These are phyloP conservation scores for Eimeria falciformis DNA, from an alignment of 169 alveolate genomes.

Conservation along the genomic window DNA sequence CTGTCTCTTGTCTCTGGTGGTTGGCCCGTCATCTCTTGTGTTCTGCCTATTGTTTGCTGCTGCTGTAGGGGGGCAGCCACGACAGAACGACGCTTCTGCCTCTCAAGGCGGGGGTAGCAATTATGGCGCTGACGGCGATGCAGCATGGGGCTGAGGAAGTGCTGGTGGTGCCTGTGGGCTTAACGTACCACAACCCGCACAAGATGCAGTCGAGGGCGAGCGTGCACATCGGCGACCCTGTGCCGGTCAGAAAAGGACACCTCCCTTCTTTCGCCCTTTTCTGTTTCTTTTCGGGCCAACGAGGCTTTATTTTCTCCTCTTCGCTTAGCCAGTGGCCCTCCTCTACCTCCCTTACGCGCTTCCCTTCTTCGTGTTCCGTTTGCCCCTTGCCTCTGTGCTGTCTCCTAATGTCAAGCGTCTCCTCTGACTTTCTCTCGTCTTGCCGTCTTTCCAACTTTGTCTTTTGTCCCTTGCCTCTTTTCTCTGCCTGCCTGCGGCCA, in stretches of 20 bases:
- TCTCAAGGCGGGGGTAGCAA: constrained; percentile 95
- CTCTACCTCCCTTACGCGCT: not conserved
- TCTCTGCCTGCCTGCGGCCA: not conserved
- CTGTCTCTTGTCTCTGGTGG: not conserved
- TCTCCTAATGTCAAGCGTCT: too few relatives aligned
- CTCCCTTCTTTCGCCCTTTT: not conserved
- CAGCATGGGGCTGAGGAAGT: constrained; percentile 94
- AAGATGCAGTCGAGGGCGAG: constrained; percentile 90
- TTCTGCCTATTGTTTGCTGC: too few relatives aligned
- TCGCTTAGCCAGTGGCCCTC: not conserved
- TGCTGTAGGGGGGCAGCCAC: constrained; percentile 94
- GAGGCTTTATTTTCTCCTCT: not conserved
- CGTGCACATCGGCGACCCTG: constrained; percentile 89
- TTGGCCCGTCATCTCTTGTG: not conserved
- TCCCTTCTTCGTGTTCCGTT: not conserved
- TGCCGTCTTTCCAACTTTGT: not conserved
- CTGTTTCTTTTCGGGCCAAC: not conserved
- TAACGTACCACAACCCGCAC: constrained; percentile 88
- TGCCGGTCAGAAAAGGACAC: constrained; percentile 77
- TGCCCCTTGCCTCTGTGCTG: not conserved
- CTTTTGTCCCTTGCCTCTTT: not conserved
- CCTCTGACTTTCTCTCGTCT: not conserved
- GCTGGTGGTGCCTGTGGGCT: constrained; percentile 92
- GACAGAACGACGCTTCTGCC: constrained; percentile 95
- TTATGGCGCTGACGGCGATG: constrained; percentile 94